Evolutionary conservation across 495 filamentous ascomycete genomes (phyloP), one percentile per base, ranked within the genome.

Genomic region (Chaetomium cochliodes): DNA sequence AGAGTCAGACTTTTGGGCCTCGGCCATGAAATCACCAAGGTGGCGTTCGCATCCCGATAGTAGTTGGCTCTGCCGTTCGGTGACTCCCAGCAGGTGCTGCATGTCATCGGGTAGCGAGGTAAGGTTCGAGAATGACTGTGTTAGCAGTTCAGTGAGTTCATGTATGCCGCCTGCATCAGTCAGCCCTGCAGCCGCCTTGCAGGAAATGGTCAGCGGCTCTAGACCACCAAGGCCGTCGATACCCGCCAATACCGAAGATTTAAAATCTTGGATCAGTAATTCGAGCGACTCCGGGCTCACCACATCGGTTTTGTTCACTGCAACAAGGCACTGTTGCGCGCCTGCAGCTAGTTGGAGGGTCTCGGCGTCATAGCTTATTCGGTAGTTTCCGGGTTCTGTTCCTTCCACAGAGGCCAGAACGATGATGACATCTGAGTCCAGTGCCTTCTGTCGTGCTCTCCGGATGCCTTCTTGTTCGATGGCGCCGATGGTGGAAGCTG

Each of bases 401-500:
- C 74, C 67, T 68, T 93, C 89, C 39, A 94, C 68, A 13, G 90
- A 90, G 20, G 90, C 75, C 37, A 99, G 84, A 44, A 90, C 88
- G 60, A 98, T 84, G 46, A 97, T 86, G 20, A 98, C 85, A 76
- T 98, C 91, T 37, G 92, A 93, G 54, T 91, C 87, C 39, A 86
- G 72, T 5, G 92, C 96, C 62, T 92, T 87, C 50, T 85, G 84
- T 72, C 87, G 90, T 1, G 94, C 96, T 44, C 94, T 80, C 33
- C 88, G 85, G 72, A 99, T 99, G 1, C 94, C 94, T 71, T 99
- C 96, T 67, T 87, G 76, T 69, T 98, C 94, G 8, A 98, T 80
- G 18, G 82, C 85, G 1, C 94, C 91, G 68, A 94, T 84, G 52
- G 64, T 67, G 7, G 69, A n/a, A 37, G 44, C 15, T 8, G 56